These are phyloP conservation scores for Musa schizocarpa DNA, from an alignment of 176 grass and related monocot genomes.

Conservation along the genomic window DNA sequence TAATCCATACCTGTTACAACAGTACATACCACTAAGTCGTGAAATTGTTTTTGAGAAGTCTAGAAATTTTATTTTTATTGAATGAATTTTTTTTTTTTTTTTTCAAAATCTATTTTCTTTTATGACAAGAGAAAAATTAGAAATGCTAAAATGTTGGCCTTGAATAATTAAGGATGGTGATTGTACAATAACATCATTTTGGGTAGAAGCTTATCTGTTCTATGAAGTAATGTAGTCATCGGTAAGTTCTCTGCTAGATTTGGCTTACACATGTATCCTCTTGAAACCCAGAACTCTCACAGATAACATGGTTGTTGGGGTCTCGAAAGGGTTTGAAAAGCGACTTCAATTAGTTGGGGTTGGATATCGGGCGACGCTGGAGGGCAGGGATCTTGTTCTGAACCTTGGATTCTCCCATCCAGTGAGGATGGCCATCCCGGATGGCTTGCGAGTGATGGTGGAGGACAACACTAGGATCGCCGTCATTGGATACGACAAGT, in stretches of 20 bases:
- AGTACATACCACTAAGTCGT: background rate
- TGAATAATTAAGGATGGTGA: background rate
- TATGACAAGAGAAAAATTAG: background rate
- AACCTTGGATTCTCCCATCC: slow-evolving; percentile 88
- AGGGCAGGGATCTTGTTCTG: slow-evolving; percentile 74
- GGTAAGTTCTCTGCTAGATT: background rate
- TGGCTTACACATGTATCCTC: background rate
- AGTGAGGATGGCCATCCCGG: slow-evolving; percentile 76
- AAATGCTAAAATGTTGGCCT: background rate
- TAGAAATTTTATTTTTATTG: background rate
- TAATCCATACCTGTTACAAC: no score
- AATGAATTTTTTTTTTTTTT: background rate
- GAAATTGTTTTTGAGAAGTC: background rate
- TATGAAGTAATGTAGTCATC: background rate
- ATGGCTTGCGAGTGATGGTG: slow-evolving; percentile 66
- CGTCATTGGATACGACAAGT: slow-evolving; percentile 81
- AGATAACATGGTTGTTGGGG: slow-evolving; percentile 82
- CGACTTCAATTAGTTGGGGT: slow-evolving; percentile 76
- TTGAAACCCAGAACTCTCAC: slow-evolving; percentile 62
- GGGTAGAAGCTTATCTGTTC: background rate
- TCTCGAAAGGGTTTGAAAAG: slow-evolving; percentile 95
- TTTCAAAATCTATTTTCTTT: background rate
- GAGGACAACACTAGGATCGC: slow-evolving; percentile 86
- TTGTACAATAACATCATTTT: no score
- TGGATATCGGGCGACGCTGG: slow-evolving; percentile 75